Base-by-base conservation (phyloP, 164 flowering plant species). In the Stephania yunnanensis region DNA sequence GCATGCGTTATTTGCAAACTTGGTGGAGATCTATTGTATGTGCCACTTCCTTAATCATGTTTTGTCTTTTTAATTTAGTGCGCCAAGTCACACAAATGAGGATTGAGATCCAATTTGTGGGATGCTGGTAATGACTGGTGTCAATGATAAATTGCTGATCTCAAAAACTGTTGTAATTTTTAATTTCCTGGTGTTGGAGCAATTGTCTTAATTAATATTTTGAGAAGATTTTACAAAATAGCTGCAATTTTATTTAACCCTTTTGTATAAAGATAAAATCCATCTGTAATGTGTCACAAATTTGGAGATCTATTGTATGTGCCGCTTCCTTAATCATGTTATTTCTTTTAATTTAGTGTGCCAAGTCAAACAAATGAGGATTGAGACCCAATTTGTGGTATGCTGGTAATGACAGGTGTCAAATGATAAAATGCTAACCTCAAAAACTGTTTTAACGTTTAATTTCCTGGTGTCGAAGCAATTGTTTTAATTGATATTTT, bases 1-100 rank as follows among this genome's bases (percentile, higher is more conserved):
- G 72, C 80, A 17, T 89, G 91, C 72, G 53, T 75, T 52, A 72
- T 77, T 70, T 90, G 94, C 82, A 85, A 83, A 53, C 84, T 74
- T 75, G 89, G 88, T 70, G 94, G 89, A 80, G 81, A 83, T 74
- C 86, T 88, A 77, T 78, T 88, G 93, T 89, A 80, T 66, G 92
- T 85, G 83, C 55, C 65, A 50, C 17, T 74, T 15, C 42, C 58
- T 53, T 46, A 11, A 22, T 68, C 20, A 17, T 66, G 19, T 71
- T 71, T n/a, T 70, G 61, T 55, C n/a, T 13, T 9, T n/a, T n/a
- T 61, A 25, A 19, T 61, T 61, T 61, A 61, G 66, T 61, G 5
- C 19, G 66, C n/a, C 20, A 25, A 61, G 2, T 61, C 6, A 61
- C 20, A 17, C n/a, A 61, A 9, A n/a, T 61, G 9, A 36, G 42